A percentile compares a stretch with the other conserved stretches of the same genome.
Conservation (phyloP, 208 protist genomes). For the Kentomonas sorsogonicus region DNA sequence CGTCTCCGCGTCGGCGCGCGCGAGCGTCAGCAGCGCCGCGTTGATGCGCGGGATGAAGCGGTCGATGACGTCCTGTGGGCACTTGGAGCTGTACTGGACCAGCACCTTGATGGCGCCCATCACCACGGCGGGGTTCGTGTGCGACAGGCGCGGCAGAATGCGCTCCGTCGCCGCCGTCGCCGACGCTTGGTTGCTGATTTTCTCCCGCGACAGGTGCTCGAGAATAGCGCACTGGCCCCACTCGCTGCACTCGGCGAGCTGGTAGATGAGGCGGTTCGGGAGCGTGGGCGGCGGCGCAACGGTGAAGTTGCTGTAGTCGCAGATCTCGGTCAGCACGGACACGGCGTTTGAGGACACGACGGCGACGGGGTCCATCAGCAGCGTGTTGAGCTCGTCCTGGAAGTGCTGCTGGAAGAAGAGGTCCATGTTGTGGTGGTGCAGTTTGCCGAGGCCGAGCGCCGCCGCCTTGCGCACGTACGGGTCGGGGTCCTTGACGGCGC, state of each 20-base stretch:
- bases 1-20: constrained; percentile 88
- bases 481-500: constrained; percentile 90
- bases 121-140: constrained; percentile 98
- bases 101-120: constrained; percentile 96
- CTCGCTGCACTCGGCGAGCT: constrained; percentile 96
- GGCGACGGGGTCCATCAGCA: constrained; percentile 96
- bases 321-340: constrained; percentile 94
- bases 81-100: constrained; percentile 52
- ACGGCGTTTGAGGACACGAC: constrained; percentile 98
- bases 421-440: constrained; percentile 97
- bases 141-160: constrained; percentile 93
- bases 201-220: constrained; percentile 90
- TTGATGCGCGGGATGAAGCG: constrained; percentile 90
- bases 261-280: constrained; percentile 93
- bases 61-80: constrained; percentile 45
- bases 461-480: constrained; percentile 99
- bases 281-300: constrained; percentile 64
- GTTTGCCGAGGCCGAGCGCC: constrained; percentile 97
- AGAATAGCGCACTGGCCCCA: constrained; percentile 99
- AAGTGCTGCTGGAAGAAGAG: constrained; percentile 94
- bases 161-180: constrained; percentile 92
- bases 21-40: constrained; percentile 91
- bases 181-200: constrained; percentile 43
- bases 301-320: constrained; percentile 36
- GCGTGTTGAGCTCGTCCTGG: constrained; percentile 71